Evolutionary conservation across 805 yeast genomes (phyloP).

Genomic region (Ogataea ramenticola): DNA sequence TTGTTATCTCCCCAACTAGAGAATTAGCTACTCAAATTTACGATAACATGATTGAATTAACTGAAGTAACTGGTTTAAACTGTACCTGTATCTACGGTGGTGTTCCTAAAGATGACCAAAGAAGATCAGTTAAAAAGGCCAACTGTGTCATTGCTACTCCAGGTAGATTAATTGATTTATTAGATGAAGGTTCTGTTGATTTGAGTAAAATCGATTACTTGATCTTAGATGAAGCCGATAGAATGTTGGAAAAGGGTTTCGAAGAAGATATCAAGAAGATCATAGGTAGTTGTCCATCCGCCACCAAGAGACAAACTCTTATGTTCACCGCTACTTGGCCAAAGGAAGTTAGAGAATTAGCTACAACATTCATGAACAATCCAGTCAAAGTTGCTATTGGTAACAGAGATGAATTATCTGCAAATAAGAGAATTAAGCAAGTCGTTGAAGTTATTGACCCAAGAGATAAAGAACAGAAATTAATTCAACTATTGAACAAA

Average conservation of each 20-base stretch:
- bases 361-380: conserved; percentile 68
- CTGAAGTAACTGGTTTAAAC: conserved; percentile 52
- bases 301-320: conserved; percentile 67
- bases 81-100: conserved; percentile 95
- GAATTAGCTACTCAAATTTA: conserved; percentile 92
- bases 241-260: conserved; percentile 97
- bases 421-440: conserved; percentile 91
- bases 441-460: conserved; percentile 89
- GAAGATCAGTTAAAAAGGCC: conserved; percentile 52
- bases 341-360: conserved; percentile 92
- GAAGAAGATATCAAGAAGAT: conserved; percentile 92
- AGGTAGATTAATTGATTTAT: conserved; percentile 88
- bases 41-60: conserved; percentile 68
- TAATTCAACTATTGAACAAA: conserved; percentile 63
- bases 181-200: conserved; percentile 80
- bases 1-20: conserved; percentile 93
- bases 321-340: conserved; percentile 99
- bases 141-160: conserved; percentile 94
- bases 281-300: conserved; percentile 47
- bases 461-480: conserved; percentile 66
- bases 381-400: conserved; percentile 94
- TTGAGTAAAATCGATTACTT: conserved; percentile 64
- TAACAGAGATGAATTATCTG: conserved; percentile 87
- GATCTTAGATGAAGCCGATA: conserved; percentile 95
- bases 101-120: conserved; percentile 91